phyloP scores from a whole-genome alignment of 352 stramenopile species.

The Phytophthora hybrid region DNA sequence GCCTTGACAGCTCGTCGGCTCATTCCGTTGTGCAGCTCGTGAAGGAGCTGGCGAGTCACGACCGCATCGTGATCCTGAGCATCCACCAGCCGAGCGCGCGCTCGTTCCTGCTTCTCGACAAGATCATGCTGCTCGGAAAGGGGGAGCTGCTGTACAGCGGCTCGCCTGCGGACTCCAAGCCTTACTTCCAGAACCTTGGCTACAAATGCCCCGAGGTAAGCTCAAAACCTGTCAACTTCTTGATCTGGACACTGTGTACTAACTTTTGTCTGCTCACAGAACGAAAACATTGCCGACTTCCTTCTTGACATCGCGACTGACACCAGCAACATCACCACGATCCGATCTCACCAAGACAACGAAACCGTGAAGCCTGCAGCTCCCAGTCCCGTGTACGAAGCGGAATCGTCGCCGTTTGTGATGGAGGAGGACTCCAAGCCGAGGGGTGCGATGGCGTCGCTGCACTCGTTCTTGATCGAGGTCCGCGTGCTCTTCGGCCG shows the following conservation, averaged over 20 bases:
- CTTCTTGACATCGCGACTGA: conserved; percentile 82
- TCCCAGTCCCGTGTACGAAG: conserved; percentile 33
- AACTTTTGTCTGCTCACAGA: conserved; percentile 3
- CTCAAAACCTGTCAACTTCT: no score
- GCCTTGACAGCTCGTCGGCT: conserved; percentile 92
- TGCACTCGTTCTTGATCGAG: conserved; percentile 48
- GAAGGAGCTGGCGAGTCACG: conserved; percentile 81
- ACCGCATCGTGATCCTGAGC: conserved; percentile 85
- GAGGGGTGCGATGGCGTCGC: conserved; percentile 44
- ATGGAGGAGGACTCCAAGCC: conserved; percentile 34
- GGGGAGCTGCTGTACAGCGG: conserved; percentile 77
- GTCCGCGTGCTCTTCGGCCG: conserved; percentile 76
- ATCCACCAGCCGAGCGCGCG: conserved; percentile 93
- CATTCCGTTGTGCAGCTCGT: conserved; percentile 93
- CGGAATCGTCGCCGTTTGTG: conserved; percentile 70
- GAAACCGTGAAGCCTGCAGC: conserved; percentile 38
- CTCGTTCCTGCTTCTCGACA: conserved; percentile 92
- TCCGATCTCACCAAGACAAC: conserved; percentile 57
- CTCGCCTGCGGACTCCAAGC: conserved; percentile 53
- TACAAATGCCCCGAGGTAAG: conserved; percentile 62
- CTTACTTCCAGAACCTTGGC: conserved; percentile 70
- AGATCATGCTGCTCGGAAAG: conserved; percentile 91
- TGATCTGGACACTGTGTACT: no score
- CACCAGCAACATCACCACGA: conserved; percentile 65
- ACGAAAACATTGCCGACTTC: conserved; percentile 87